Evolutionary conservation across 768 basidiomycete genomes (phyloP).

Genomic region (Chalciporus chontae): DNA sequence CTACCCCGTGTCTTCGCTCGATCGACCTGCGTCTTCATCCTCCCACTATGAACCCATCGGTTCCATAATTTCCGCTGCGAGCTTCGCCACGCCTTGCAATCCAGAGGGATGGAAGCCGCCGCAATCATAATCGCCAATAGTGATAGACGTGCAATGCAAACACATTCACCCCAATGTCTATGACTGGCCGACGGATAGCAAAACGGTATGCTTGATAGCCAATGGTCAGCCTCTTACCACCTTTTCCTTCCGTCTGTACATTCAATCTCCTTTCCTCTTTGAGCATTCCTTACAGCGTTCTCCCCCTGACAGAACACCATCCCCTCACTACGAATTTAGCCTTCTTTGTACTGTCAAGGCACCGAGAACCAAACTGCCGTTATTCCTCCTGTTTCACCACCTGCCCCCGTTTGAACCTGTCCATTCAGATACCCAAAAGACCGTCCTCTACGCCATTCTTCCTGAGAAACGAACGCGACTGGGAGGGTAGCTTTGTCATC

Average conservation of each 20-base stretch:
- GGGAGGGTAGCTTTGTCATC: neutral
- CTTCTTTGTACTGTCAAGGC: conserved; percentile 13
- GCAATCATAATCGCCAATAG: conserved; percentile 1
- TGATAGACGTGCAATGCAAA: neutral
- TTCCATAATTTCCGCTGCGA: conserved; percentile 20
- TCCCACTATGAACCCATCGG: conserved; percentile 18
- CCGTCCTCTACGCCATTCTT: neutral
- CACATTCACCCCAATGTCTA: neutral
- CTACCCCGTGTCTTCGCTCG: conserved; percentile 7
- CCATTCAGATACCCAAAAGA: neutral
- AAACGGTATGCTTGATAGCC: neutral
- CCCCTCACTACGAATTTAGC: conserved; percentile 7
- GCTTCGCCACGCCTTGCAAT: conserved; percentile 6
- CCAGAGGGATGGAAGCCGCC: conserved; percentile 8
- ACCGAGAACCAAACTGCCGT: too few relatives aligned
- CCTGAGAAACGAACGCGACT: neutral
- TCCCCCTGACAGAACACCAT: neutral
- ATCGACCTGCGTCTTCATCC: conserved; percentile 19
- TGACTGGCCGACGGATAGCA: neutral
- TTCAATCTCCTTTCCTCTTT: neutral
- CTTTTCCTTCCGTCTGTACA: conserved; percentile 1
- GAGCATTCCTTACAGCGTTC: neutral
- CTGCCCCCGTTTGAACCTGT: too few relatives aligned
- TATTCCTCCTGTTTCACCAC: too few relatives aligned
- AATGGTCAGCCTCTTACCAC: neutral